These are phyloP conservation scores for Monosporascus ibericus DNA, from an alignment of 2,329 filamentous ascomycete genomes.

Conservation along the genomic window DNA sequence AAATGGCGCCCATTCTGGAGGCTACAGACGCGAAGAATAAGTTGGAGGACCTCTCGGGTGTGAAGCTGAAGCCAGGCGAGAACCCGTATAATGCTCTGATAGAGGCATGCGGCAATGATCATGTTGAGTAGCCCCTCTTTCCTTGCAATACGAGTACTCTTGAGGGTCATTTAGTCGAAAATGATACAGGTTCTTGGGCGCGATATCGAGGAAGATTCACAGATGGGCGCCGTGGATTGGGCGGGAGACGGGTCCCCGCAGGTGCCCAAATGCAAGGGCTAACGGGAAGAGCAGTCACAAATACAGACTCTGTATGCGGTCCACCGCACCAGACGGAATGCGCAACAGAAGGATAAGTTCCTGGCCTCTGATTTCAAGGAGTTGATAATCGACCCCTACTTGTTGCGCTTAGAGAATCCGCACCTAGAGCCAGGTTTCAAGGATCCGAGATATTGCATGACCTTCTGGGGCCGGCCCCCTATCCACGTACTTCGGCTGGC, in stretches of 20 bases:
- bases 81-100: slow-evolving; percentile 78
- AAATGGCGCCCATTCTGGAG: slow-evolving; percentile 31
- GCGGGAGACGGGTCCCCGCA: too few relatives aligned
- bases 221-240: too few relatives aligned
- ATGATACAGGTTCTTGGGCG: too few relatives aligned
- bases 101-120: slow-evolving; percentile 56
- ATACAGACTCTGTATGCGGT: slow-evolving; percentile 67
- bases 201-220: too few relatives aligned
- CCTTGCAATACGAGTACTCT: background rate
- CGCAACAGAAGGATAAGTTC: slow-evolving; percentile 68
- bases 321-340: slow-evolving; percentile 71
- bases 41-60: slow-evolving; percentile 49
- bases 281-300: slow-evolving; percentile 40
- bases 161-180: background rate
- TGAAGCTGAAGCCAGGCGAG: slow-evolving; percentile 43
- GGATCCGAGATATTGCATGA: slow-evolving; percentile 76
- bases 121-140: slow-evolving; percentile 43
- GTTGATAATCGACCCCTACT: slow-evolving; percentile 69
- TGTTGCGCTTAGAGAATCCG: slow-evolving; percentile 62
- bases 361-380: slow-evolving; percentile 61
- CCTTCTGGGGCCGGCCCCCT: slow-evolving; percentile 83
- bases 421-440: slow-evolving; percentile 60
- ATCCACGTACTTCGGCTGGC: slow-evolving; percentile 63
- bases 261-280: slow-evolving; percentile 1
- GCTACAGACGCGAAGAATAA: slow-evolving; percentile 41